Percentiles rank a stretch among this genome's conserved stretches.
phyloP scores from a whole-genome alignment of 352 stramenopile genomes.

The Phytophthora pistaciae region DNA sequence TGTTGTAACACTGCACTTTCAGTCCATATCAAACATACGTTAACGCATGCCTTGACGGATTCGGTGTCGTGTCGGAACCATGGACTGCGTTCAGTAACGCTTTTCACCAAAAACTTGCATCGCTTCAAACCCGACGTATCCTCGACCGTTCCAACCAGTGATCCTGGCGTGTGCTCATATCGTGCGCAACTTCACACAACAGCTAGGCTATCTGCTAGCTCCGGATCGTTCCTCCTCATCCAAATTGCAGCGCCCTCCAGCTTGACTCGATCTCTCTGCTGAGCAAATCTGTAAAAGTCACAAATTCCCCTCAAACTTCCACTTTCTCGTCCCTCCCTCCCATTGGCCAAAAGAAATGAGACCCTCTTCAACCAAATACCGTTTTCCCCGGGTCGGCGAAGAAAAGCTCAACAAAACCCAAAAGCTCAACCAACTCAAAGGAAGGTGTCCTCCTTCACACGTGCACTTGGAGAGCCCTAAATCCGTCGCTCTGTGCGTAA shows the following conservation, averaged over 20 bases:
- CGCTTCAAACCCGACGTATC: not conserved
- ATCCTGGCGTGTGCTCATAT: not conserved
- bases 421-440: not conserved
- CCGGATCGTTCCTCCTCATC: no score
- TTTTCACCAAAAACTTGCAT: not conserved
- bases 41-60: no score
- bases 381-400: not conserved
- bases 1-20: no score
- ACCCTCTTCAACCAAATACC: slow-evolving; percentile 10
- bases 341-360: slow-evolving; percentile 6
- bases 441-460: not conserved
- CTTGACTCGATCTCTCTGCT: no score
- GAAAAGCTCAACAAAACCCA: not conserved
- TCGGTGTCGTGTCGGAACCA: no score
- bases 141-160: not conserved
- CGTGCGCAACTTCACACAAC: not conserved
- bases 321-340: not conserved
- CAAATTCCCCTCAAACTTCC: not conserved
- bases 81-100: no score
- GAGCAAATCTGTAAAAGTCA: not conserved
- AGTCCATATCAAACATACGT: no score
- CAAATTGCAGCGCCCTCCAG: no score
- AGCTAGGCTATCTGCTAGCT: not conserved
- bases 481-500: not conserved
- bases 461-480: not conserved